Base-by-base conservation (phyloP, 2,329 filamentous ascomycete genomes). In the Neonectria ditissima region DNA sequence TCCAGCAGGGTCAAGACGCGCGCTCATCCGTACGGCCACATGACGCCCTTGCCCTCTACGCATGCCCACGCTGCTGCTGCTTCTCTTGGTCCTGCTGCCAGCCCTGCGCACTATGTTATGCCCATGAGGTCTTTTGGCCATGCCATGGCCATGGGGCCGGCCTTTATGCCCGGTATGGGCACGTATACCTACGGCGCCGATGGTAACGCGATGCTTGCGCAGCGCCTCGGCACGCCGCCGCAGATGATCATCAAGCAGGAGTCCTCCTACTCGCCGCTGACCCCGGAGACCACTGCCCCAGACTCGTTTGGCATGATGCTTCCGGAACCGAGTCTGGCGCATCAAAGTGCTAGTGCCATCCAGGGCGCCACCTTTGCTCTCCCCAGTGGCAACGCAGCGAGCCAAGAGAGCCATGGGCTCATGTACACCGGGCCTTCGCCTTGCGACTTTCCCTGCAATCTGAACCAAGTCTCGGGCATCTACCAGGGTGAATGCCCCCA, bases 1-100 rank as follows among this genome's bases (percentile, higher is more conserved):
- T 71, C 77, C 11, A 75, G 70, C 57, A 74, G 69, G 41, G 68
- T 73, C 16, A 67, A 68, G 48, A 51, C 70, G 53, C 71, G 74
- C 39, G 67, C 67, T 52, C 73, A 67, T 28, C 68, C 63, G 50
- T 69, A 68, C 55, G 57, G 64, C 13, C 69, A 71, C 20, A 63
- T 59, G 48, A 55, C 62, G 55, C 57, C 74, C 22, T 66, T 73
- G 62, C 45, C 66, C 59, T 66, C 67, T 30, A 65, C 71, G 62
- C 50, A 59, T 67, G 45, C 63, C 45, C 32, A 59, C 16, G 34
- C 13, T n/a, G 16, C 5, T 34, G 32, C 8, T 18, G 37, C 37
- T 41, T 11, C 37, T 41, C 7, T 20, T 18, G n/a, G 8, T 50
- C 7, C 26, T 14, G 16, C 45, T 13, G 22, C 44, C 5, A 24